Evolutionary conservation across 352 stramenopile genomes (phyloP), one percentile per base, ranked within the genome.

Genomic region (Phytophthora kernoviae): DNA sequence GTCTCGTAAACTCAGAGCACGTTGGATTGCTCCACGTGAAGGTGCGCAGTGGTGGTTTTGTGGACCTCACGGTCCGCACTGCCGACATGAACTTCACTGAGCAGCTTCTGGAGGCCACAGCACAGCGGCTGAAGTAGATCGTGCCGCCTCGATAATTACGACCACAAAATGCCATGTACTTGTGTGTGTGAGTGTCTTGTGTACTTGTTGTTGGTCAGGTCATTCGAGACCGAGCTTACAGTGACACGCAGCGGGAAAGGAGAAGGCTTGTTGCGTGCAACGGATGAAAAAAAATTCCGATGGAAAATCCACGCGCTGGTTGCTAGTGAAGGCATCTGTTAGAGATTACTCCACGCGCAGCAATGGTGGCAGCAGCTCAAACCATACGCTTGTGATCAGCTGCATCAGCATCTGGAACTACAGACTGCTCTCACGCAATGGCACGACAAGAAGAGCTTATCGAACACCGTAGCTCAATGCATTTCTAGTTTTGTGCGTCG

Each of bases 1-100:
- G 87, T 32, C 58, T 96, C 20, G 71, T 70, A 34, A 91, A 91
- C 70, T 92, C 87, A 48, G 85, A 96, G 54, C 80, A 90, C 50
- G 81, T 94, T 10, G 82, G 76, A 55, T 67, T 96, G 63, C 88
- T 96, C 60, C 87, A 96, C 70, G 75, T 90, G 42, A 96, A 96
- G 67, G 71, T 96, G 54, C 87, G 87, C 46, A 91, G 64, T 30
- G 85, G 81, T 20, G 87, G 84, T 24, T 94, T 94, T 54, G 59
- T 94, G 51, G 85, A 96, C 53, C 48, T 96, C 36, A 96, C 87
- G 9, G 87, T 96, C 44, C 83, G 86, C 52, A 94, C 84, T 24
- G 83, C 87, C 36, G 87, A 96, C 65, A 87, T 88, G 74, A 70
- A 75, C 46, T 90, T 96, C 55, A 92, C 87, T 6, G 78, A 91